phyloP scores from a whole-genome alignment of 768 basidiomycete genomes.

The Sistotremastrum suecicum region DNA sequence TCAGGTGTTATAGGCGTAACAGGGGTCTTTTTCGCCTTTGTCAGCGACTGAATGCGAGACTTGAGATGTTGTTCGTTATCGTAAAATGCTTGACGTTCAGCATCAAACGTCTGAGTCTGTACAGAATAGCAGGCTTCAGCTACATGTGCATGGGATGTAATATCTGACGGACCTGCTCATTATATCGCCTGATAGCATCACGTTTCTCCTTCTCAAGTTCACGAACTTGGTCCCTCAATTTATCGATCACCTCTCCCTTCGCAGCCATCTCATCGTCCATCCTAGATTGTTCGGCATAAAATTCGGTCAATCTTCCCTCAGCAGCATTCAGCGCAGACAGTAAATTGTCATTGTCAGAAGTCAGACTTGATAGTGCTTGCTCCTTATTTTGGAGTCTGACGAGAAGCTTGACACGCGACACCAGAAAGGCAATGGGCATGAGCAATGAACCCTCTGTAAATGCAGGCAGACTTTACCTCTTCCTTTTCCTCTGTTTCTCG shows the following conservation, averaged over 20 bases:
- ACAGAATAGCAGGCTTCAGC: slow-evolving; percentile 8
- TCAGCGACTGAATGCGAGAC: slow-evolving; percentile 72
- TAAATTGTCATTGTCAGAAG: slow-evolving; percentile 50
- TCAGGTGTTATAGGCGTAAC: slow-evolving; percentile 19
- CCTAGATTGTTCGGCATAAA: slow-evolving; percentile 70
- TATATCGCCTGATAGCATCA: slow-evolving; percentile 69
- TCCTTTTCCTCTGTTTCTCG: slow-evolving; percentile 75
- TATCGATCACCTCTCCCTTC: slow-evolving; percentile 71
- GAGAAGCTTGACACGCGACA: slow-evolving; percentile 39
- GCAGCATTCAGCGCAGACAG: slow-evolving; percentile 50
- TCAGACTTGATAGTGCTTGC: slow-evolving; percentile 44
- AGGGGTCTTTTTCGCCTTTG: slow-evolving; percentile 46
- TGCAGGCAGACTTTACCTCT: slow-evolving; percentile 29
- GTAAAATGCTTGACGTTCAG: slow-evolving; percentile 83
- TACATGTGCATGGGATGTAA: slow-evolving; percentile 3
- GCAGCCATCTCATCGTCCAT: slow-evolving; percentile 73
- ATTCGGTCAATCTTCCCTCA: slow-evolving; percentile 61
- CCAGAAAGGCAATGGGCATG: slow-evolving; percentile 1
- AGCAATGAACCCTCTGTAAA: slow-evolving; percentile 3
- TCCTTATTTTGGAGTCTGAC: slow-evolving; percentile 71
- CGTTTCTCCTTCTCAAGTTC: slow-evolving; percentile 84
- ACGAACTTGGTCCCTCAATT: slow-evolving; percentile 64
- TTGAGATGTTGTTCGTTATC: slow-evolving; percentile 91
- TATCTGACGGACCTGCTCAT: slow-evolving; percentile 55
- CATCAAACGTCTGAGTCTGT: slow-evolving; percentile 79